These are phyloP conservation scores for Oryza rufipogon DNA, from an alignment of 176 grass and related monocot species.

Conservation along the genomic window DNA sequence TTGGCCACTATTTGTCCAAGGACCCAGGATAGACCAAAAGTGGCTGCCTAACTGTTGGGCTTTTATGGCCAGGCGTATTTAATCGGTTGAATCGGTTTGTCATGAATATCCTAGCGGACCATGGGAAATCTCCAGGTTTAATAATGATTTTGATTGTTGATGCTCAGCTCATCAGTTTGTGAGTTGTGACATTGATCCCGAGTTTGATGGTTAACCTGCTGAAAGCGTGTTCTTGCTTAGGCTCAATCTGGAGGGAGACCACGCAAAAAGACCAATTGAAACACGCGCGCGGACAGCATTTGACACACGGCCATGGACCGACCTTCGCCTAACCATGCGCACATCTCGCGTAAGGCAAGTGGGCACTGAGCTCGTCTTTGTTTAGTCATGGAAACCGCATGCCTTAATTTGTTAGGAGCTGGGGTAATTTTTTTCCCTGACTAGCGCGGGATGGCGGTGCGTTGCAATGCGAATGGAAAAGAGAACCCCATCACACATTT, in stretches of 20 bases:
- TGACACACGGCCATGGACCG: not conserved
- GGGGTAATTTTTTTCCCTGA: no score
- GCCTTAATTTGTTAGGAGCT: not conserved
- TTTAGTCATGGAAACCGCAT: not conserved
- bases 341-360: not conserved
- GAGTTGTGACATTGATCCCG: not conserved
- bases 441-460: no score
- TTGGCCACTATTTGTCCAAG: not conserved
- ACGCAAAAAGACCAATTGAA: not conserved
- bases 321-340: conserved; percentile 2
- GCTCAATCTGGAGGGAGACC: not conserved
- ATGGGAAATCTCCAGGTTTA: not conserved
- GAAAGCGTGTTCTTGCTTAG: not conserved
- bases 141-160: not conserved
- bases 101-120: not conserved
- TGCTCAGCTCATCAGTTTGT: not conserved
- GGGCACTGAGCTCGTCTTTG: not conserved
- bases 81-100: not conserved
- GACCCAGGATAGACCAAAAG: not conserved
- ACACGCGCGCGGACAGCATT: not conserved
- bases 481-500: no score
- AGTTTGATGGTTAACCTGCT: not conserved
- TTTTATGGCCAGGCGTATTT: not conserved
- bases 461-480: no score
- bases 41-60: not conserved